Percentiles rank a stretch among this genome's conserved stretches.
phyloP scores from a whole-genome alignment of 2,329 filamentous ascomycete genomes.

The Tothia fuscella region DNA sequence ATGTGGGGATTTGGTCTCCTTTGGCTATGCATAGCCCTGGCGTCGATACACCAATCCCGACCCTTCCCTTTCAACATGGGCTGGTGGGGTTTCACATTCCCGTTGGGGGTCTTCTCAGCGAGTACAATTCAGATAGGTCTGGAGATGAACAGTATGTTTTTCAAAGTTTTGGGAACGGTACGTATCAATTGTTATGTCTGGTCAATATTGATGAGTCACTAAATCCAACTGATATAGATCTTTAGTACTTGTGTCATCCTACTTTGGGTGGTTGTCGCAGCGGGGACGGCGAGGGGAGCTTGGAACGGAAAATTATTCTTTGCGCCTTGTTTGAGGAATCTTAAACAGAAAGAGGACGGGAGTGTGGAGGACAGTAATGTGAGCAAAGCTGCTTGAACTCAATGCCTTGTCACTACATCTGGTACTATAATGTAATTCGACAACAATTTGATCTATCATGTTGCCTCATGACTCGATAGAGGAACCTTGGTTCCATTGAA shows the following conservation, averaged over 20 bases:
- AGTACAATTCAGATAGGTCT: slow-evolving; percentile 36
- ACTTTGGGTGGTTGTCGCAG: slow-evolving; percentile 44
- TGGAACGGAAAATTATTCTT: slow-evolving; percentile 39
- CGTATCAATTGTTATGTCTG: slow-evolving; percentile 13
- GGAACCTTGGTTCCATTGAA: too few relatives aligned
- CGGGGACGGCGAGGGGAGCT: slow-evolving; percentile 37
- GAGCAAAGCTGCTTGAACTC: neutral
- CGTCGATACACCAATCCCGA: slow-evolving; percentile 31
- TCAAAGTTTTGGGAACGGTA: slow-evolving; percentile 42
- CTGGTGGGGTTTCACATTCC: slow-evolving; percentile 52
- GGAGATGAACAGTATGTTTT: slow-evolving; percentile 44
- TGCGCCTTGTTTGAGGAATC: slow-evolving; percentile 37
- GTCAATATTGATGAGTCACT: neutral
- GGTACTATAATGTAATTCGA: too few relatives aligned
- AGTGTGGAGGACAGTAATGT: neutral
- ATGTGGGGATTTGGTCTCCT: slow-evolving; percentile 46
- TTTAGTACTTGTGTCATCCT: slow-evolving; percentile 39
- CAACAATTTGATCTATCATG: too few relatives aligned
- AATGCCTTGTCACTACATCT: too few relatives aligned
- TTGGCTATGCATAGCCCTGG: slow-evolving; percentile 43
- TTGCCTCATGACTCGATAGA: too few relatives aligned
- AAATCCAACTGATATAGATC: slow-evolving; percentile 24
- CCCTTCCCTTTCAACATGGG: slow-evolving; percentile 50
- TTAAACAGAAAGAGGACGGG: neutral
- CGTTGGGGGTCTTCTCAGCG: slow-evolving; percentile 44